A percentile compares a stretch with the other conserved stretches of the same genome.
phyloP scores from a whole-genome alignment of 129 eudicot species.

The Chrysanthemum seticuspe region DNA sequence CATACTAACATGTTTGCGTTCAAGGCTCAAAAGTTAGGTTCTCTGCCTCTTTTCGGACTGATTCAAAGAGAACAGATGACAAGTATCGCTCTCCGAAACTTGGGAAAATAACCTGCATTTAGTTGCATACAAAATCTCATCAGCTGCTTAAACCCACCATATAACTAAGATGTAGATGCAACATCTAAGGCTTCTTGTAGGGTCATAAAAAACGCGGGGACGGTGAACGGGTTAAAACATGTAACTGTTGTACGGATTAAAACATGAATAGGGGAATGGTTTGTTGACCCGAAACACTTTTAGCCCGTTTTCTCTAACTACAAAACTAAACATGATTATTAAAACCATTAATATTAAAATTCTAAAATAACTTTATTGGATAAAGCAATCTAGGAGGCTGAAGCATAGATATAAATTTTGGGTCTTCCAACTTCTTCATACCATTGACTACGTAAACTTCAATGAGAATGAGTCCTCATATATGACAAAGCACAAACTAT shows the following conservation, averaged over 20 bases:
- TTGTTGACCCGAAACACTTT: neutral
- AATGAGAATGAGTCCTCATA: too few relatives aligned
- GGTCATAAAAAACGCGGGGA: neutral
- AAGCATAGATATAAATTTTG: too few relatives aligned
- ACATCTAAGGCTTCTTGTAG: neutral
- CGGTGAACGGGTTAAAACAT: neutral
- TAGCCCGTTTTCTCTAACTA: too few relatives aligned
- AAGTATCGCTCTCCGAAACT: slow-evolving; percentile 89
- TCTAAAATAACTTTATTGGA: too few relatives aligned
- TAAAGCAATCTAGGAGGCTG: too few relatives aligned
- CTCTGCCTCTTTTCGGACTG: slow-evolving; percentile 76
- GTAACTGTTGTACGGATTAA: neutral
- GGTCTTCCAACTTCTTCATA: too few relatives aligned
- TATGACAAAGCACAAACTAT: too few relatives aligned
- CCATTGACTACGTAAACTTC: too few relatives aligned
- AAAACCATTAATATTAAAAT: neutral
- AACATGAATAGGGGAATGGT: neutral
- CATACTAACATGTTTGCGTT: slow-evolving; percentile 1
- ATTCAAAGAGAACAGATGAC: slow-evolving; percentile 74
- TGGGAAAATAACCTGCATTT: slow-evolving; percentile 65
- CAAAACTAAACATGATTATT: neutral
- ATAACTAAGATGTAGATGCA: neutral
- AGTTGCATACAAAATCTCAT: slow-evolving; percentile 22
- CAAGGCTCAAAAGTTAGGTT: slow-evolving; percentile 71
- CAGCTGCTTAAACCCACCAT: slow-evolving; percentile 8